Evolutionary conservation across 768 basidiomycete genomes (phyloP).

Genomic region (Tylopilus intermedius): DNA sequence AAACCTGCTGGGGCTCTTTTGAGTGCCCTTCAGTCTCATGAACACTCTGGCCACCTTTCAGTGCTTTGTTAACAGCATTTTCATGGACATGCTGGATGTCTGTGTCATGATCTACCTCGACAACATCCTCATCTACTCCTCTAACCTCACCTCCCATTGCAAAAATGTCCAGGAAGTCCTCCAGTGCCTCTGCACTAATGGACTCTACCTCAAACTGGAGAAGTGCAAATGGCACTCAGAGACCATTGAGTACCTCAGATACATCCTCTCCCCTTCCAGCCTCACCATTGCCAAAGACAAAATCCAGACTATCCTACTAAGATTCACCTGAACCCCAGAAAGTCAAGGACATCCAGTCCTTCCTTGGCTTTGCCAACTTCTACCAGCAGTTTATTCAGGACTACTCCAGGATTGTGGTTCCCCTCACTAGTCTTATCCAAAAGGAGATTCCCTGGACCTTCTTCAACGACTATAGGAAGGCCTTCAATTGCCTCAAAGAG

Average conservation of each 20-base stretch:
- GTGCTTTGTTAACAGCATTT: neutral
- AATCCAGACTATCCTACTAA: neutral
- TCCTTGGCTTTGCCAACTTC: neutral
- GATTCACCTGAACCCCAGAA: neutral
- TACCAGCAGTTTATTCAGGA: neutral
- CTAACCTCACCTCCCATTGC: neutral
- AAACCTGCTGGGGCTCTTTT: neutral
- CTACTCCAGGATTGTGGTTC: neutral
- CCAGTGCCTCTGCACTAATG: neutral
- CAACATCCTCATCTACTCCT: neutral
- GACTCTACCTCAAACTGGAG: neutral
- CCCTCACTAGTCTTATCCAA: neutral
- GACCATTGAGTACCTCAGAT: neutral
- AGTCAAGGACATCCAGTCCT: neutral
- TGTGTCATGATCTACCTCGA: neutral
- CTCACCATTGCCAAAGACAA: neutral
- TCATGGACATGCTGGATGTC: neutral
- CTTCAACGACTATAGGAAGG: neutral
- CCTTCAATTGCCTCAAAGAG: neutral
- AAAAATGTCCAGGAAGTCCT: neutral
- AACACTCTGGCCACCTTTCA: neutral
- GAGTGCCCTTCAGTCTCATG: neutral
- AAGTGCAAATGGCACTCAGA: neutral
- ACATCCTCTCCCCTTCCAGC: neutral
- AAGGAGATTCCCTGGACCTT: neutral